Conservation (phyloP, 495 filamentous ascomycete species). For the Parathielavia hyrcaniae region DNA sequence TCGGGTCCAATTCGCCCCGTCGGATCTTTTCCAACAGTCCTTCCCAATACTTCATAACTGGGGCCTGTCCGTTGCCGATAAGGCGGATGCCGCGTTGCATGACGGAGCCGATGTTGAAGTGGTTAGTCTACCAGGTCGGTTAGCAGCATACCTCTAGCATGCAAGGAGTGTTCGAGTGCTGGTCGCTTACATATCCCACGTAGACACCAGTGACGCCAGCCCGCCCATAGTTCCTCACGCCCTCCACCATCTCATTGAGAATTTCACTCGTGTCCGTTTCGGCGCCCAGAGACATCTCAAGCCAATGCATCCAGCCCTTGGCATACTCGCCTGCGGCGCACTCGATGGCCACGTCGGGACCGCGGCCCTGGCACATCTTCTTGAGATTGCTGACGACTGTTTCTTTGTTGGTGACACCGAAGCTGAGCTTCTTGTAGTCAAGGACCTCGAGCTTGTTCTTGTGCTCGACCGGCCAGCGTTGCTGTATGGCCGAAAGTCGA, state of each 20-base stretch:
- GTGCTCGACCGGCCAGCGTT: conserved; percentile 49
- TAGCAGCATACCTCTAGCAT: background rate
- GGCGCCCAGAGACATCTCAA: conserved; percentile 64
- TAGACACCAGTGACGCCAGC: conserved; percentile 77
- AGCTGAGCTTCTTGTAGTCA: conserved; percentile 44
- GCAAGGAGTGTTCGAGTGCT: background rate
- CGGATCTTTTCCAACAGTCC: conserved; percentile 64
- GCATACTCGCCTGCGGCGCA: conserved; percentile 81
- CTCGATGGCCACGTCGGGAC: conserved; percentile 75
- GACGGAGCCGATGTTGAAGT: conserved; percentile 76
- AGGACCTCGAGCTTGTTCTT: conserved; percentile 38
- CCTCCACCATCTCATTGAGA: conserved; percentile 79
- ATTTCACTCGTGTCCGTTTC: conserved; percentile 87
- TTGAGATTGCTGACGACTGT: conserved; percentile 67
- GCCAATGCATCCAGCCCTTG: conserved; percentile 73
- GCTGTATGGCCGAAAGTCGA: conserved; percentile 60
- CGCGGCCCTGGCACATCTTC: conserved; percentile 58
- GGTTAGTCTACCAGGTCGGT: conserved; percentile 51
- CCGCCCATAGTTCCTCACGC: conserved; percentile 67
- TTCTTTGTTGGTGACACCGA: conserved; percentile 42
- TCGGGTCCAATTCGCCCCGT: conserved; percentile 63
- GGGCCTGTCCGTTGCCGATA: conserved; percentile 78
- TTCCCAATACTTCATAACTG: conserved; percentile 79
- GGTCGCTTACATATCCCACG: conserved; percentile 65
- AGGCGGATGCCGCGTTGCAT: conserved; percentile 84